Base-by-base conservation (phyloP, 2,329 filamentous ascomycete genomes). In the Aspergillus novofumigatus region DNA sequence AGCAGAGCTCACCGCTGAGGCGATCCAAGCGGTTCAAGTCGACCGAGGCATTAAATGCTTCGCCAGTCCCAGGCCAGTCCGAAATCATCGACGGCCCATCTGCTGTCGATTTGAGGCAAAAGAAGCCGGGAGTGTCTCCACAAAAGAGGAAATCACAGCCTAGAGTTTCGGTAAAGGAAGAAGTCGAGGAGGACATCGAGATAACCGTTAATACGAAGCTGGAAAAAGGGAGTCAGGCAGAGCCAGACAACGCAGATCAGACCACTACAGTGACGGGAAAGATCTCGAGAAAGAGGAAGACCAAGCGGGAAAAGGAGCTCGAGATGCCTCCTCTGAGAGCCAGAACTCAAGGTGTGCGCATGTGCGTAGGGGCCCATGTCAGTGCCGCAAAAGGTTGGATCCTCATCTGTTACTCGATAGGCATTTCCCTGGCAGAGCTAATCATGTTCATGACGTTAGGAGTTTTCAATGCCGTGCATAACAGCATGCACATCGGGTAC, bases 321-420 rank as follows among this genome's bases (percentile, higher is more conserved):
- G 76, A 78, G 52, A 80, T 81, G 62, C 75, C 77, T 79, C 86
- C 90, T 0, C 74, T 96, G 1, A 87, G 86, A 21, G 77, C 81
- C 26, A 83, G 94, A 38, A 92, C 91, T 0, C 75, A 81, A 4
- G 84, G 86, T 1, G 79, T 93, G 60, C 87, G 87, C 71, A 89
- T 97, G 83, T 88, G 90, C 67, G 88, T 99, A 55, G 94, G 94
- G 17, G 94, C 94, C 0, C 94, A 99, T 72, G 91, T 97, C 59
- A 94, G 89, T 73, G 87, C 84, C 61, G 92, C 94, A 28, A 93
- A 92, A 78, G 93, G 91, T 89, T 72, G 55, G 80, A 72, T 45
- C 5, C 4, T 49, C 6, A 9, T 14, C n/a, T 10, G 25, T 25
- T 14, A 41, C 8, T 63, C 50, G 14, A 48, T 14, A 45, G 6